Conservation (phyloP, 345 rosid species). For the Brassica cretica region DNA sequence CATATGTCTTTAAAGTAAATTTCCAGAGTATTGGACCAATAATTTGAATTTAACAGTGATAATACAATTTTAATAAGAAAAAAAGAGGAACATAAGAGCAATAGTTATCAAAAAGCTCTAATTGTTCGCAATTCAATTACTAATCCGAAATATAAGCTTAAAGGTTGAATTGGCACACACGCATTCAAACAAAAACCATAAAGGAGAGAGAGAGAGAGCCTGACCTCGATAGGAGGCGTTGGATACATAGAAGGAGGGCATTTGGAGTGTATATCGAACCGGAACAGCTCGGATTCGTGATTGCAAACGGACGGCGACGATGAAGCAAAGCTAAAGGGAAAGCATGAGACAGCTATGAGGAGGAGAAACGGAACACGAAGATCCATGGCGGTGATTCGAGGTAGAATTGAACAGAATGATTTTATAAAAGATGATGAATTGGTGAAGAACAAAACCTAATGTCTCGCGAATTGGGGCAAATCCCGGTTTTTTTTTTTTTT, state of each 20-base stretch:
- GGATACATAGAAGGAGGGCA: slow-evolving; percentile 68
- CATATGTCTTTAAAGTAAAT: not conserved
- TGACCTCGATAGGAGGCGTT: slow-evolving; percentile 58
- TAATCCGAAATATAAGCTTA: no score
- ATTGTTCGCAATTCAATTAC: no score
- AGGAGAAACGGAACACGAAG: slow-evolving; percentile 36
- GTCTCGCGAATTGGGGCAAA: not conserved
- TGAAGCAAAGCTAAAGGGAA: slow-evolving; percentile 25
- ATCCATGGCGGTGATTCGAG: slow-evolving; percentile 23
- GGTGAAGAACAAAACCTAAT: not conserved
- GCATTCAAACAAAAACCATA: no score
- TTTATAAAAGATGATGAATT: not conserved
- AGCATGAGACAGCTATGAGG: slow-evolving; percentile 32
- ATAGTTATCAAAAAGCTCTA: no score
- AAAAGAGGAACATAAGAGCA: not conserved
- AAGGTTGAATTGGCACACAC: no score
- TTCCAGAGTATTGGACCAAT: not conserved
- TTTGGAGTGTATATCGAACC: slow-evolving; percentile 47
- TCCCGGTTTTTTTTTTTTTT: not conserved
- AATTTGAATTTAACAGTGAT: not conserved
- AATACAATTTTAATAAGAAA: not conserved
- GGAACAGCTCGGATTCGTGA: slow-evolving; percentile 43
- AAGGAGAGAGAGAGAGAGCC: not conserved
- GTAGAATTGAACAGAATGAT: not conserved
- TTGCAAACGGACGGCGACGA: slow-evolving; percentile 45